Base-by-base conservation (phyloP, 1,284 basidiomycete genomes). In the Moesziomyces globuligerus region DNA sequence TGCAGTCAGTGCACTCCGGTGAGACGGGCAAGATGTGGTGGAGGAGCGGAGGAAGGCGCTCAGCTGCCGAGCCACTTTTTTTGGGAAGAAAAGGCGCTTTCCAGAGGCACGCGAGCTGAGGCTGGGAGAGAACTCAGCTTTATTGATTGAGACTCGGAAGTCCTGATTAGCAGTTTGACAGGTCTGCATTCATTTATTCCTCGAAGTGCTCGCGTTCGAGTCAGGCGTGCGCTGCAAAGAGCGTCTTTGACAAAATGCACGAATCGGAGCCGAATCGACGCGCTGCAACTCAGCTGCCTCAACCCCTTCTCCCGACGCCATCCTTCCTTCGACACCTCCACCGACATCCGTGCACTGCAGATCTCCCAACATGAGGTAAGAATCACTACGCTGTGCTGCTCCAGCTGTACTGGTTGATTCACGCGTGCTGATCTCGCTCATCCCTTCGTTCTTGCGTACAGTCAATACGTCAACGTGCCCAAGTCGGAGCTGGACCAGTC, bases 401-500 rank as follows among this genome's bases (percentile, higher is more conserved):
- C n/a, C n/a, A n/a, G n/a, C n/a, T n/a, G n/a, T n/a, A n/a, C n/a
- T n/a, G n/a, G n/a, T n/a, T n/a, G n/a, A n/a, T n/a, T 8, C 37
- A 29, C 15, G 13, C 21, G 18, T 17, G 9, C 42, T 57, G 40
- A 45, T 49, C 26, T 9, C 38, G 21, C 29, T 13, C 15, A n/a
- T n/a, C 18, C 23, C 18, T n/a, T 38, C 36, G 29, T 26, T 23
- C 17, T 23, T 10, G 13, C 25, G 25, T 5, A 25, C 70, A 97
- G 94, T 86, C 94, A 97, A 88, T 96, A 94, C 86, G 91, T 93
- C 69, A 92, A 96, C 83, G 90, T 94, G 58, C 92, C 94, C 60
- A 96, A 95, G 83, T 98, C 94, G 38, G 96, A 98, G 85, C 88
- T 99, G 59, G 93, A 97, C 83, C 96, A 98, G 85, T 91, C 91